Conservation (phyloP, 2,329 filamentous ascomycete species). For the Chalara sp. region DNA sequence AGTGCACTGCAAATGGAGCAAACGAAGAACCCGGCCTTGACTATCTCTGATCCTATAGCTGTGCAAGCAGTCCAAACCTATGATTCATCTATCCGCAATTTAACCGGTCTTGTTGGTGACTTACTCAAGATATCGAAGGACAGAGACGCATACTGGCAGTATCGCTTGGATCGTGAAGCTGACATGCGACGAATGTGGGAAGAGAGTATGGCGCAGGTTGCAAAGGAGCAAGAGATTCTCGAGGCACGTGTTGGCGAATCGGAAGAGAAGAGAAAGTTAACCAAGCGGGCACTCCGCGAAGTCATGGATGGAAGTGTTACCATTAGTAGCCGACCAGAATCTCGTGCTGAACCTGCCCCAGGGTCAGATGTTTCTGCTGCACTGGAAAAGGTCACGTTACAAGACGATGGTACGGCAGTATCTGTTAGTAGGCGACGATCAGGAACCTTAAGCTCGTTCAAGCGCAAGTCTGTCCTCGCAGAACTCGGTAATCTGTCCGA, state of each 20-base stretch:
- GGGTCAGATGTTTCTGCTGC: constrained; percentile 27
- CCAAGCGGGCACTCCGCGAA: constrained; percentile 83
- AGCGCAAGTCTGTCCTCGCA: constrained; percentile 60
- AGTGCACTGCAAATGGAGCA: constrained; percentile 71
- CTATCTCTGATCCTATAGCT: constrained; percentile 71
- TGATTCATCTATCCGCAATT: constrained; percentile 79
- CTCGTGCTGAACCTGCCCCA: constrained; percentile 13
- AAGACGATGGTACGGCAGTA: constrained; percentile 26
- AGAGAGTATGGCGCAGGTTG: constrained; percentile 97
- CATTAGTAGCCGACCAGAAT: constrained; percentile 23
- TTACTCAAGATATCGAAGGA: constrained; percentile 88
- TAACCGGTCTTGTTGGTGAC: constrained; percentile 79
- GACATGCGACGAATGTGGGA: constrained; percentile 96
- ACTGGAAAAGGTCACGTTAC: constrained; percentile 30
- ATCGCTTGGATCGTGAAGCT: constrained; percentile 82
- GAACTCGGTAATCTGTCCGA: constrained; percentile 68
- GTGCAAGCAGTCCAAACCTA: constrained; percentile 77
- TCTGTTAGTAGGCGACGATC: constrained; percentile 30
- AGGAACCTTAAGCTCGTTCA: constrained; percentile 35
- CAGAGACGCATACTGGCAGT: constrained; percentile 95
- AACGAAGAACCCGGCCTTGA: constrained; percentile 59
- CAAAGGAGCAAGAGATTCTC: constrained; percentile 84
- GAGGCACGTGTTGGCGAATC: constrained; percentile 84
- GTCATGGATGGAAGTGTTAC: constrained; percentile 64
- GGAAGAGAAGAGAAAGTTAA: constrained; percentile 81